These are phyloP conservation scores for Pythium aquatile DNA, from an alignment of 352 stramenopile species.

Conservation along the genomic window DNA sequence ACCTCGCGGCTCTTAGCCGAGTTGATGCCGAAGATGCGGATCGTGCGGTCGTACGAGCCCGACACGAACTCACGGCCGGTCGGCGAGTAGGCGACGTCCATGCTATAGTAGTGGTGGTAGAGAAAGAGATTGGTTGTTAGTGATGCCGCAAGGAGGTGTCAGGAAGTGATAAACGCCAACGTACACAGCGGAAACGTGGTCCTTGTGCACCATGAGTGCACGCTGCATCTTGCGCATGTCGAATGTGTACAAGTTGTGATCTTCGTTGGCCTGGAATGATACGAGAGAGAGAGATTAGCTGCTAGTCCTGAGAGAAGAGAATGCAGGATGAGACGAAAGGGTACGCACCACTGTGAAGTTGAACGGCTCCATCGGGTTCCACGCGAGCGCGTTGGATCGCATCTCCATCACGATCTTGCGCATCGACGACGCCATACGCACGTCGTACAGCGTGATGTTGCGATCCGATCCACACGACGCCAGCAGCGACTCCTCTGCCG, in stretches of 20 bases:
- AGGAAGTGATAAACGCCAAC: constrained; percentile 20
- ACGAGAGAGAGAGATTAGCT: constrained; percentile 6
- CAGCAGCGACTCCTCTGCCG: constrained; percentile 93
- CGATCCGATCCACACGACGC: constrained; percentile 94
- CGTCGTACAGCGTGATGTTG: constrained; percentile 93
- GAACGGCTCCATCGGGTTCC: constrained; percentile 99
- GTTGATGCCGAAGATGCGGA: constrained; percentile 96
- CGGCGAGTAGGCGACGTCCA: constrained; percentile 96
- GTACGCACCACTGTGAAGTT: constrained; percentile 95
- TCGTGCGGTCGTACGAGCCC: constrained; percentile 97
- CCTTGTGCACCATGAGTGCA: constrained; percentile 96
- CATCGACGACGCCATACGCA: constrained; percentile 89
- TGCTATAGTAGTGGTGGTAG: constrained; percentile 39
- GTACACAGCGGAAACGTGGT: constrained; percentile 97
- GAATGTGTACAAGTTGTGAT: constrained; percentile 99
- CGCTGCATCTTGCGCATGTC: constrained; percentile 98
- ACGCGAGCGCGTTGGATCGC: constrained; percentile 97
- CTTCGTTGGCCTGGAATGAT: constrained; percentile 92
- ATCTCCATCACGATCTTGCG: constrained; percentile 97
- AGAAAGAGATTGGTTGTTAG: neutral
- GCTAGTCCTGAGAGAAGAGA: no score
- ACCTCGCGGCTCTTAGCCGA: constrained; percentile 86
- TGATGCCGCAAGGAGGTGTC: neutral
- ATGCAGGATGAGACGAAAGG: neutral
- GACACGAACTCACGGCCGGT: constrained; percentile 98